phyloP scores from a whole-genome alignment of 2,329 filamentous ascomycete species.

The Byssoonygena ceratinophila region DNA sequence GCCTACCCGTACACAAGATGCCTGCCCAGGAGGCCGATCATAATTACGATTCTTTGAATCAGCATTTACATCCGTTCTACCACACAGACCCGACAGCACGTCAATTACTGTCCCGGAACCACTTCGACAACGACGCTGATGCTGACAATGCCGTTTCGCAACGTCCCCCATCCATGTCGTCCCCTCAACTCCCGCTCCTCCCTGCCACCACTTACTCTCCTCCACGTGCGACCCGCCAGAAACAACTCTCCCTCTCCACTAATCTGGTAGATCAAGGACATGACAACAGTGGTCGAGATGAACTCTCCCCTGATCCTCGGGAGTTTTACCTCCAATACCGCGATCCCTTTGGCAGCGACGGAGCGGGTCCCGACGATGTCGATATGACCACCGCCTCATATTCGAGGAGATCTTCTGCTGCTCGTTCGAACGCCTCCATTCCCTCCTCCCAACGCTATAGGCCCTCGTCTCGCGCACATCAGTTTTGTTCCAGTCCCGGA shows the following conservation, averaged over 20 bases:
- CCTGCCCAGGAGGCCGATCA: constrained; percentile 35
- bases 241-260: constrained; percentile 19
- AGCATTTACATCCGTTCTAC: constrained; percentile 8
- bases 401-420: constrained; percentile 8
- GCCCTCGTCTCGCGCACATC: constrained; percentile 19
- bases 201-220: constrained; percentile 24
- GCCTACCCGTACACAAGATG: constrained; percentile 22
- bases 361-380: constrained; percentile 12
- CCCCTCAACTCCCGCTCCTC: constrained; percentile 18
- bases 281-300: constrained; percentile 20
- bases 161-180: constrained; percentile 21
- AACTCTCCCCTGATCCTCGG: constrained; percentile 37
- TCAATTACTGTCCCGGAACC: constrained; percentile 20
- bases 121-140: constrained; percentile 22
- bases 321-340: constrained; percentile 43
- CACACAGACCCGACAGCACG: constrained; percentile 16
- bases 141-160: constrained; percentile 21
- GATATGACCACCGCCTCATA: constrained; percentile 20
- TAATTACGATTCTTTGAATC: constrained; percentile 28
- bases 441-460: constrained; percentile 7
- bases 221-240: constrained; percentile 19
- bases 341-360: constrained; percentile 27
- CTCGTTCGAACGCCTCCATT: constrained; percentile 10
- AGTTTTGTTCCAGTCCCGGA: constrained; percentile 27
- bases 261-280: constrained; percentile 17